These are phyloP conservation scores for Heritiera littoralis DNA, from an alignment of 345 rosid genomes.

Conservation along the genomic window DNA sequence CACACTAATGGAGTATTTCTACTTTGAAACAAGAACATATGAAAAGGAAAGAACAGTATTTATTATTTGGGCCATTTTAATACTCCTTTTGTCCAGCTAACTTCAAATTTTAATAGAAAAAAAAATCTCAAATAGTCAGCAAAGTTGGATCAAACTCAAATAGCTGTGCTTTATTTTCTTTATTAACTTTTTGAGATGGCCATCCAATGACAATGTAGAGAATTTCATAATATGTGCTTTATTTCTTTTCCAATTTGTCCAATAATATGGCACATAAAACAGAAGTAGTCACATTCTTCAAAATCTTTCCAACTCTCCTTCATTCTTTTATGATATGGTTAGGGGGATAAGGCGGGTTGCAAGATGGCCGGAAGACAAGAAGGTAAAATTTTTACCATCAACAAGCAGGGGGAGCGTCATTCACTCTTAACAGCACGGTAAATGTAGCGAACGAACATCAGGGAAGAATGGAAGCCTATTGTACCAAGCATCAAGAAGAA, in stretches of 20 bases:
- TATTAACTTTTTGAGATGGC: not conserved
- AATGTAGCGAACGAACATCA: constrained; percentile 56
- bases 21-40: not conserved
- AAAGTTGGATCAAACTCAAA: too few relatives aligned
- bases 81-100: not conserved
- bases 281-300: not conserved
- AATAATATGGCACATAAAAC: not conserved
- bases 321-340: not conserved
- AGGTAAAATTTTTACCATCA: not conserved
- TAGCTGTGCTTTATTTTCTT: too few relatives aligned
- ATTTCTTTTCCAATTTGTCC: not conserved
- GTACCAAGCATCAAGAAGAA: constrained; percentile 73
- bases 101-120: too few relatives aligned
- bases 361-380: not conserved
- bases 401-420: not conserved
- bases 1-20: not conserved
- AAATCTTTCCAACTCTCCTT: not conserved
- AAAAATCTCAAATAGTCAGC: too few relatives aligned
- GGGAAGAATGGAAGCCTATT: constrained; percentile 62
- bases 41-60: not conserved
- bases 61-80: not conserved
- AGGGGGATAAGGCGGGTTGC: not conserved
- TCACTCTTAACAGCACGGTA: constrained; percentile 26
- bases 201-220: not conserved
- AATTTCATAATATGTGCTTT: not conserved